These are phyloP conservation scores for Trichoderma citrinoviride DNA, from an alignment of 2,329 filamentous ascomycete genomes.

Conservation along the genomic window DNA sequence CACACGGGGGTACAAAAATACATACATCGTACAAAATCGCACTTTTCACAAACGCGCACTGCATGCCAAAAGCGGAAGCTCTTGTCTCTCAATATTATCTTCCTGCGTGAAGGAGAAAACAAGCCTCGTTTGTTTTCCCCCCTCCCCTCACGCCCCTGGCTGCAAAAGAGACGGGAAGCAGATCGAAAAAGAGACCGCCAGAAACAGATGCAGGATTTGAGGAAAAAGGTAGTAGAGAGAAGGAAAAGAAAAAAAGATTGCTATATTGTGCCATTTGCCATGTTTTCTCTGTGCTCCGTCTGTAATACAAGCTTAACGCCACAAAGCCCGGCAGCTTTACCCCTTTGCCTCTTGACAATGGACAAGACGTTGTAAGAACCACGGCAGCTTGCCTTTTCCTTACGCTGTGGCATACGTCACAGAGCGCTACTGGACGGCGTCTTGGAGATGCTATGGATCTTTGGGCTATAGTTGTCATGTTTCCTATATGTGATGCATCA, in stretches of 20 bases:
- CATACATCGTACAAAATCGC: not conserved
- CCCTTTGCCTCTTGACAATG: not conserved
- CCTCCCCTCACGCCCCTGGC: not conserved
- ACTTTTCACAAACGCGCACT: conserved; percentile 1
- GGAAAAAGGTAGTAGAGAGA: not conserved
- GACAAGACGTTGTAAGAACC: not conserved
- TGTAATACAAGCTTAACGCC: not conserved
- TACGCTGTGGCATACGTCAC: not conserved
- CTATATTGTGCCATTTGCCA: not conserved
- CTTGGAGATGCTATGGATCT: not conserved
- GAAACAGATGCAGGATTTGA: not conserved
- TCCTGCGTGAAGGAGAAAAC: not conserved
- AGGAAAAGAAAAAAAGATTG: too few relatives aligned
- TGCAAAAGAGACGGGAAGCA: not conserved
- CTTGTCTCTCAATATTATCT: not conserved
- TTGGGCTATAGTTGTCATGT: not conserved
- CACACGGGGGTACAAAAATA: not conserved
- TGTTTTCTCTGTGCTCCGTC: not conserved
- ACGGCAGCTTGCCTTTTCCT: not conserved
- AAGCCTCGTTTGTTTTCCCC: not conserved
- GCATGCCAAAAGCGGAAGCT: conserved; percentile 14
- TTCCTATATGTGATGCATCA: too few relatives aligned
- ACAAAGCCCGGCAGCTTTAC: not conserved
- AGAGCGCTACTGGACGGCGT: not conserved
- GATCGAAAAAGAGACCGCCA: not conserved